phyloP scores from a whole-genome alignment of 106 monocot genomes.

The Amphibolis antarctica region DNA sequence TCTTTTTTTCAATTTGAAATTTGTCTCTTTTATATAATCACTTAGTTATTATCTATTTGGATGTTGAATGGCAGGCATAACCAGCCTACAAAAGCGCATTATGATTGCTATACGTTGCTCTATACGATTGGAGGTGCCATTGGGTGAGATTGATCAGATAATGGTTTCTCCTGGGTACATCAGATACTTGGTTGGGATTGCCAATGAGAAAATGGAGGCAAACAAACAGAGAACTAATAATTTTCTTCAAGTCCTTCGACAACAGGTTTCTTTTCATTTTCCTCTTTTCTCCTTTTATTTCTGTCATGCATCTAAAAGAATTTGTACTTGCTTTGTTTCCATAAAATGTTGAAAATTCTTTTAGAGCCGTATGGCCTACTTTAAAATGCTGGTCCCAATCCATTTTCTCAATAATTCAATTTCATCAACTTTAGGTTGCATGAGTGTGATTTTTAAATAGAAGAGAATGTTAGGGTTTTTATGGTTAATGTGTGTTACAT shows the following conservation, averaged over 20 bases:
- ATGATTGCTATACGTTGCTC: conserved; percentile 85
- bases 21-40: too few relatives aligned
- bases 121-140: conserved; percentile 86
- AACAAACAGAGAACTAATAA: conserved; percentile 63
- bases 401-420: too few relatives aligned
- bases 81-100: conserved; percentile 50
- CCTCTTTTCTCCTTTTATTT: not conserved
- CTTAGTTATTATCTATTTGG: not conserved
- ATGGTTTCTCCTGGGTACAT: conserved; percentile 69
- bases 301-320: too few relatives aligned
- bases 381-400: too few relatives aligned
- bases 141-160: conserved; percentile 40
- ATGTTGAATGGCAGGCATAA: conserved; percentile 38
- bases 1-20: too few relatives aligned
- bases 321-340: too few relatives aligned
- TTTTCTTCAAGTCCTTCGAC: conserved; percentile 1
- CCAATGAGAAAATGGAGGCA: conserved; percentile 84
- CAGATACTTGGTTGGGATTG: conserved; percentile 56
- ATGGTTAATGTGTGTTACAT: too few relatives aligned
- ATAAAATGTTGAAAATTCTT: too few relatives aligned
- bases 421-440: too few relatives aligned
- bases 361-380: too few relatives aligned
- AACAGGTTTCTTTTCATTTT: not conserved
- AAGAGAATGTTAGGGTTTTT: too few relatives aligned
- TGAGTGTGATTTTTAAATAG: too few relatives aligned